These are phyloP conservation scores for Hypoxylon sp. DNA, from an alignment of 2,329 filamentous ascomycete species.

Conservation along the genomic window DNA sequence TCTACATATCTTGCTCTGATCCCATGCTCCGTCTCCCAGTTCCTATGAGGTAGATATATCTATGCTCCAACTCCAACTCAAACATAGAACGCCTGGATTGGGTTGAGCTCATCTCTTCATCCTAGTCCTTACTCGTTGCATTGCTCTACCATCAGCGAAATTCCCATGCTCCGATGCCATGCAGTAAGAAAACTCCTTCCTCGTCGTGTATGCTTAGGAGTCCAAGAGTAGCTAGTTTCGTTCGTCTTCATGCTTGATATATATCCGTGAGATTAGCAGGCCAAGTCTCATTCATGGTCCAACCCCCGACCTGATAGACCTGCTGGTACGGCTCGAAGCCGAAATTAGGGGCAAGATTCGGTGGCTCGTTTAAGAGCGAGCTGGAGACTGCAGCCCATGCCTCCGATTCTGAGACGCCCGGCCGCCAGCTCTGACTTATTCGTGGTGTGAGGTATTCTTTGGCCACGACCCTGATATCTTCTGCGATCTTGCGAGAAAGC, in stretches of 20 bases:
- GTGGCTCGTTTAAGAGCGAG: slow-evolving; percentile 27
- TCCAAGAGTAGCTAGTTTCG: slow-evolving; percentile 9
- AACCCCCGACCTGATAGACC: slow-evolving; percentile 36
- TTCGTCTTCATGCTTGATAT: slow-evolving; percentile 37
- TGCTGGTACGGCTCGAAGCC: slow-evolving; percentile 39
- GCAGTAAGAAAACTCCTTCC: slow-evolving; percentile 17
- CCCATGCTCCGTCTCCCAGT: slow-evolving; percentile 17
- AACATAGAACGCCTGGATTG: slow-evolving; percentile 14
- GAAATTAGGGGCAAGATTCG: slow-evolving; percentile 27
- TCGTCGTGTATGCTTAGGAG: slow-evolving; percentile 11
- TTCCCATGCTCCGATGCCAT: slow-evolving; percentile 32
- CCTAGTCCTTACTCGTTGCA: slow-evolving; percentile 20
- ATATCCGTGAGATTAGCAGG: slow-evolving; percentile 39
- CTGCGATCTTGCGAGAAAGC: slow-evolving; percentile 55
- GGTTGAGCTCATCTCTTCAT: slow-evolving; percentile 17
- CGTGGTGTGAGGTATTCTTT: slow-evolving; percentile 49
- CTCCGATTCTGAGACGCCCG: slow-evolving; percentile 33
- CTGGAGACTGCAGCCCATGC: slow-evolving; percentile 37
- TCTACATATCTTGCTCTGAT: slow-evolving; percentile 19
- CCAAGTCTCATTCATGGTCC: slow-evolving; percentile 40
- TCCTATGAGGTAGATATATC: slow-evolving; percentile 12
- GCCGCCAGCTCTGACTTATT: slow-evolving; percentile 36
- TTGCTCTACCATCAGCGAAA: slow-evolving; percentile 23
- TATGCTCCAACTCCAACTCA: slow-evolving; percentile 12
- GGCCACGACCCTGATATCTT: slow-evolving; percentile 53